Percentiles rank a stretch among this genome's conserved stretches.
Conservation (phyloP, 2,329 filamentous ascomycete genomes). For the Ceratocystiopsis brevicomis region DNA sequence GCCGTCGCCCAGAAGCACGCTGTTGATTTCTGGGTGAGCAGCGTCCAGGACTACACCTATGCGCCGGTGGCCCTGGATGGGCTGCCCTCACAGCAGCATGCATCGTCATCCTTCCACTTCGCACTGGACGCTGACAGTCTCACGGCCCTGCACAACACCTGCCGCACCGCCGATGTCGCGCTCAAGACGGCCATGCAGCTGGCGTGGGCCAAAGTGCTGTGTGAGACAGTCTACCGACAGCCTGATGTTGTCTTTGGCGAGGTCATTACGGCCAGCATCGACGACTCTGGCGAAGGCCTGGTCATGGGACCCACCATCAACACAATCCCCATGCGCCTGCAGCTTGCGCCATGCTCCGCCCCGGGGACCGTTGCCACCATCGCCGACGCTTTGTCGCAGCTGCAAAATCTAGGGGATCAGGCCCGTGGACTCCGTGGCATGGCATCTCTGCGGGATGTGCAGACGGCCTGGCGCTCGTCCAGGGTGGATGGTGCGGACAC, state of each 20-base stretch:
- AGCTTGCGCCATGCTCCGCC: neutral
- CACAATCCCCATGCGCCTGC: slow-evolving; percentile 9
- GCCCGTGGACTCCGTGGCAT: slow-evolving; percentile 7
- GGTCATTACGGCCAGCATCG: slow-evolving; percentile 6
- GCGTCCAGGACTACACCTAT: too few relatives aligned
- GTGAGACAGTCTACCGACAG: slow-evolving; percentile 9
- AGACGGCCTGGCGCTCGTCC: slow-evolving; percentile 11
- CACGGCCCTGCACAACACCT: slow-evolving; percentile 4
- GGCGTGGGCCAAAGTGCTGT: slow-evolving; percentile 11
- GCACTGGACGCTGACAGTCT: slow-evolving; percentile 1
- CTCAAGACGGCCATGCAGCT: slow-evolving; percentile 10
- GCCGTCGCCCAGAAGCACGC: too few relatives aligned
- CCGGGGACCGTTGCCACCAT: neutral
- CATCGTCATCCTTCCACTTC: slow-evolving; percentile 6
- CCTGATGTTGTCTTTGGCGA: slow-evolving; percentile 10
- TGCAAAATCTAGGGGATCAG: slow-evolving; percentile 2
- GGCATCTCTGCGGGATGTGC: slow-evolving; percentile 10
- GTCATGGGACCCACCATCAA: slow-evolving; percentile 10
- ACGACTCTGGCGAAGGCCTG: neutral
- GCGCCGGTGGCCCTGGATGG: too few relatives aligned
- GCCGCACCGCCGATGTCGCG: slow-evolving; percentile 6
- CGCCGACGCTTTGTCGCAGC: slow-evolving; percentile 2
- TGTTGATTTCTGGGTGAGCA: too few relatives aligned
- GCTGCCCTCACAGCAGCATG: slow-evolving; percentile 1
- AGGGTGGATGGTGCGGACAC: slow-evolving; percentile 1